phyloP scores from a whole-genome alignment of 2,329 filamentous ascomycete species.

The Colletotrichum sansevieriae region DNA sequence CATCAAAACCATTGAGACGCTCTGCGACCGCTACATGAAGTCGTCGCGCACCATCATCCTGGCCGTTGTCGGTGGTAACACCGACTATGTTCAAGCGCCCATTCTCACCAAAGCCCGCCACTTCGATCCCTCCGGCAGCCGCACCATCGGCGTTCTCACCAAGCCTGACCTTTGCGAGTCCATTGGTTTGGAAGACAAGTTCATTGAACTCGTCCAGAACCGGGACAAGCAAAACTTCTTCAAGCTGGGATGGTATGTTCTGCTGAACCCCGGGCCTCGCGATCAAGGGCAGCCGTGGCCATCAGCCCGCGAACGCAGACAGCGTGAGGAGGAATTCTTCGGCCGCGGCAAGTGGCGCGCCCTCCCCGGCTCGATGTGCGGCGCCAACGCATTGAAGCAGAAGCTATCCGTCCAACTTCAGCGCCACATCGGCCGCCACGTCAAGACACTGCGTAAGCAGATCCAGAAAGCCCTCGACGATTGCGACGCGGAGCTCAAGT shows the following conservation, averaged over 20 bases:
- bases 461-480: constrained; percentile 64
- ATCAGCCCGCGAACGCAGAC: constrained; percentile 55
- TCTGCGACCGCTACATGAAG: constrained; percentile 69
- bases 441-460: constrained; percentile 63
- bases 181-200: constrained; percentile 66
- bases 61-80: constrained; percentile 68
- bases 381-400: constrained; percentile 59
- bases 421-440: constrained; percentile 65
- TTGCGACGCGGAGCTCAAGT: constrained; percentile 63
- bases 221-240: constrained; percentile 64
- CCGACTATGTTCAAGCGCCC: constrained; percentile 66
- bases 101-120: constrained; percentile 64
- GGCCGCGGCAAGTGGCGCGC: constrained; percentile 62
- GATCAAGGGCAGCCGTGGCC: constrained; percentile 60
- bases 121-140: constrained; percentile 62
- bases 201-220: constrained; percentile 65
- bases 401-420: constrained; percentile 65
- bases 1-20: constrained; percentile 63
- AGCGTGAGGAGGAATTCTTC: constrained; percentile 63
- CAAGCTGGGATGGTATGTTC: constrained; percentile 65
- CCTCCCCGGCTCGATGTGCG: constrained; percentile 62
- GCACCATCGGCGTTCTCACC: constrained; percentile 65
- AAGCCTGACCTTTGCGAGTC: constrained; percentile 67
- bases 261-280: constrained; percentile 62
- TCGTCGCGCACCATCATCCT: constrained; percentile 67